These are phyloP conservation scores for Fraxinus ornus DNA, from an alignment of 305 asterid genomes.

Conservation along the genomic window DNA sequence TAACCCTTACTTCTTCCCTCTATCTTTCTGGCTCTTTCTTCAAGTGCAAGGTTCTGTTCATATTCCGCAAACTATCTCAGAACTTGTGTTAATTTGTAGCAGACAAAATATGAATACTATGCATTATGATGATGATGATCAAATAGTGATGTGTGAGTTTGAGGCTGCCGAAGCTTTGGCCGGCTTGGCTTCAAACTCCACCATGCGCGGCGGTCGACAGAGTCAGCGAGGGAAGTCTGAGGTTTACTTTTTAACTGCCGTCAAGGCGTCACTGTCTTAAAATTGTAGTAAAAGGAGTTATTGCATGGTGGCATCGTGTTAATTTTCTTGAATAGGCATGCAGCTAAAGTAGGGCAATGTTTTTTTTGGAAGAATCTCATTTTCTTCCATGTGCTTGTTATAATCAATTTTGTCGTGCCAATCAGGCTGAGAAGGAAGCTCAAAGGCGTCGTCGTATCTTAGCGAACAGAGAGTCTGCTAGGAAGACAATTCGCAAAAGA, in stretches of 20 bases:
- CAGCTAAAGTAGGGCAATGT: too few relatives aligned
- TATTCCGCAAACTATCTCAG: background rate
- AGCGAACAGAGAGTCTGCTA: background rate
- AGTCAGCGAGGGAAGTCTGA: slow-evolving; percentile 14
- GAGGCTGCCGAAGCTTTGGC: slow-evolving; percentile 55
- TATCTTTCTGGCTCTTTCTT: background rate
- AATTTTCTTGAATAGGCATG: background rate
- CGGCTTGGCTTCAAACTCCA: slow-evolving; percentile 28
- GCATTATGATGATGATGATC: background rate
- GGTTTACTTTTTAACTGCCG: slow-evolving; percentile 14
- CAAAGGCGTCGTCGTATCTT: background rate
- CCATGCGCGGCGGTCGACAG: background rate
- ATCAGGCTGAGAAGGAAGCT: slow-evolving; percentile 6
- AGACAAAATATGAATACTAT: background rate
- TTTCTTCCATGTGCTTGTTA: background rate
- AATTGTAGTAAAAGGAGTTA: slow-evolving; percentile 10
- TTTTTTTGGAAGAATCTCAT: too few relatives aligned
- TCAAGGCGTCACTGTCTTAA: background rate
- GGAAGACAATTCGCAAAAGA: background rate
- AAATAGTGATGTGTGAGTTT: slow-evolving; percentile 31
- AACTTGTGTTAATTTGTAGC: background rate
- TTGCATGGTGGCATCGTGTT: background rate
- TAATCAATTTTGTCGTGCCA: slow-evolving; percentile 17
- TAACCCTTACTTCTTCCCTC: background rate
- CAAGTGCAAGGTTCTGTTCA: background rate